Evolutionary conservation across 1,284 basidiomycete genomes (phyloP).

Genomic region (Rhodotorula sp.): DNA sequence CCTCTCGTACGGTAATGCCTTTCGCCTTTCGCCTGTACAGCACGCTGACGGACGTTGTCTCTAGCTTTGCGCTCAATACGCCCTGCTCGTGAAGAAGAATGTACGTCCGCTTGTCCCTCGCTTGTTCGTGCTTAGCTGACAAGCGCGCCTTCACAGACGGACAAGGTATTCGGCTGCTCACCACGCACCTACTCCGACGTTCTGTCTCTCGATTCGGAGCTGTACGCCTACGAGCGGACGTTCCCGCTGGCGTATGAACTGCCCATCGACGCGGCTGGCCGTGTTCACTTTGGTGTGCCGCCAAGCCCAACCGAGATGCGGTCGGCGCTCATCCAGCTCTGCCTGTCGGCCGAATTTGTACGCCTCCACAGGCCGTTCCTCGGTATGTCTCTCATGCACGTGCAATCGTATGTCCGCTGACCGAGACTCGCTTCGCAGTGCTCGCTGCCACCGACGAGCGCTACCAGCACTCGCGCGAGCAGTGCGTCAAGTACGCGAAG

Average conservation of each 20-base stretch:
- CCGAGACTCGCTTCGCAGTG: background rate
- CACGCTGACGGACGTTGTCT: background rate
- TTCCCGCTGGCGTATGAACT: constrained; percentile 14
- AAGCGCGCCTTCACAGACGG: constrained; percentile 7
- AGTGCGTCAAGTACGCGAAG: constrained; percentile 30
- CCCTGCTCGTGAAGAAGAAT: constrained; percentile 22
- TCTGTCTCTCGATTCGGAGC: constrained; percentile 12
- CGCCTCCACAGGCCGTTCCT: constrained; percentile 34
- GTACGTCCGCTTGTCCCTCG: background rate
- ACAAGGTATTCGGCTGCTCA: constrained; percentile 11
- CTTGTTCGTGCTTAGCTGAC: background rate
- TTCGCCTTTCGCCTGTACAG: background rate
- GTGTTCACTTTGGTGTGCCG: constrained; percentile 2
- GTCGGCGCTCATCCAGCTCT: constrained; percentile 16
- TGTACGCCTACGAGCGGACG: constrained; percentile 16
- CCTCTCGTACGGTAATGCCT: background rate
- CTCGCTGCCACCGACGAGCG: constrained; percentile 27
- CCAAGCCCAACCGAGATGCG: constrained; percentile 9
- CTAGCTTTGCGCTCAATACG: constrained; percentile 11
- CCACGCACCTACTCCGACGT: constrained; percentile 14
- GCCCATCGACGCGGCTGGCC: constrained; percentile 2
- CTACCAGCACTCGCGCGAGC: constrained; percentile 24
- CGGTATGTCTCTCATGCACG: constrained; percentile 3
- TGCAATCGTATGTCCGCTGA: background rate
- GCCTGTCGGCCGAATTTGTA: constrained; percentile 22